Conservation (phyloP, 1,284 basidiomycete genomes). For the Rhodofomes roseus region DNA sequence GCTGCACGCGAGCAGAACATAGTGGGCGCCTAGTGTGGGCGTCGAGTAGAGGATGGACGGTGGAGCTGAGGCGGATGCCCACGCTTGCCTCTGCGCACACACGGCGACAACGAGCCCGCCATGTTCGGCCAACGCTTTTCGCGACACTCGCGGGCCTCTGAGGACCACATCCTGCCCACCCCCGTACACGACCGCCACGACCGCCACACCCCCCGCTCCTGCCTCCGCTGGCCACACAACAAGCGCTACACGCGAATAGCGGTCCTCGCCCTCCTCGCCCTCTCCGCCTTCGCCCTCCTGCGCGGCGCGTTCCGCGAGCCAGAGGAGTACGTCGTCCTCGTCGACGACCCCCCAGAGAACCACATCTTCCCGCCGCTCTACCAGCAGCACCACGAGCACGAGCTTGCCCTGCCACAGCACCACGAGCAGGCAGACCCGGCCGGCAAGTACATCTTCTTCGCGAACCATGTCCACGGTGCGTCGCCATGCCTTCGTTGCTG, state of each 20-base stretch:
- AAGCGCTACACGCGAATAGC: constrained; percentile 7
- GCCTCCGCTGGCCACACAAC: constrained; percentile 2
- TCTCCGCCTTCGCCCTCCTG: constrained; percentile 2
- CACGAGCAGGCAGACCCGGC: constrained; percentile 36
- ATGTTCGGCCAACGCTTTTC: constrained; percentile 3
- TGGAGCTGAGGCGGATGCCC: neutral
- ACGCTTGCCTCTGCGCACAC: neutral
- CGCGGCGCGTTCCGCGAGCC: neutral
- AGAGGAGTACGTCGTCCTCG: neutral
- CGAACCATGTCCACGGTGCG: constrained; percentile 43
- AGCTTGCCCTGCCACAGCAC: constrained; percentile 43
- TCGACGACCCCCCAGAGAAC: constrained; percentile 7
- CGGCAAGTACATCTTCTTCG: constrained; percentile 42
- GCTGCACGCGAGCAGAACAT: neutral
- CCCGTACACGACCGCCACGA: constrained; percentile 3
- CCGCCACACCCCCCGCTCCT: neutral
- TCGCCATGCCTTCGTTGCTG: neutral
- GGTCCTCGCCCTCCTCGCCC: constrained; percentile 3
- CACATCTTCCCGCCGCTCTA: constrained; percentile 40
- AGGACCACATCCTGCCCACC: constrained; percentile 5
- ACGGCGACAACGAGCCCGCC: constrained; percentile 2
- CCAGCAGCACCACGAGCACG: constrained; percentile 39
- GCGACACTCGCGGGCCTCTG: neutral
- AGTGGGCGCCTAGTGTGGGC: neutral
- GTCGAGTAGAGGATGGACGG: neutral